Evolutionary conservation across 83 land plant species (phyloP).

Genomic region (Thuja plicata): DNA sequence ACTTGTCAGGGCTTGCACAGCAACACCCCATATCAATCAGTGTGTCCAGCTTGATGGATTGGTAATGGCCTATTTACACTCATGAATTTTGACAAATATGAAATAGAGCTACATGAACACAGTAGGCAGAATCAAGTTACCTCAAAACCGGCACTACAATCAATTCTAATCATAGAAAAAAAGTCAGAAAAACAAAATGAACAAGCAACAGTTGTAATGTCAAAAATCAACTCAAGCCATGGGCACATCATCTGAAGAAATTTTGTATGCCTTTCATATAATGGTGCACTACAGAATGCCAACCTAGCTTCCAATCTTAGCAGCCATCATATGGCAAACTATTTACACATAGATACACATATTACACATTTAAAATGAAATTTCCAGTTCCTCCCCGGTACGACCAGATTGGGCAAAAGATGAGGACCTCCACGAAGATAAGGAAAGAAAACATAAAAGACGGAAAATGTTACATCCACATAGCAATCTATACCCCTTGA

Average conservation of each 20-base stretch:
- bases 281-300: not conserved
- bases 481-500: not conserved
- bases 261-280: not conserved
- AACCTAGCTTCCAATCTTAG: not conserved
- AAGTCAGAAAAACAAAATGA: not conserved
- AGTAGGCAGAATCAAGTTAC: not conserved
- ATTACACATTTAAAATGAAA: not conserved
- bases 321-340: not conserved
- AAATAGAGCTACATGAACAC: not conserved
- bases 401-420: not conserved
- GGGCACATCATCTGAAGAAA: not conserved
- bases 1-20: too few relatives aligned
- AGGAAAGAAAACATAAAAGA: not conserved
- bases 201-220: not conserved
- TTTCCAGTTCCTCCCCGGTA: not conserved
- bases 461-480: not conserved
- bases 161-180: not conserved
- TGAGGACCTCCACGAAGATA: not conserved
- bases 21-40: too few relatives aligned
- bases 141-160: not conserved
- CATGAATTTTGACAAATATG: not conserved
- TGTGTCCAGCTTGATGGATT: too few relatives aligned
- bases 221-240: not conserved
- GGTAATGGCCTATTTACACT: too few relatives aligned
- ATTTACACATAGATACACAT: not conserved